These are phyloP conservation scores for Prunus dulcis DNA, from an alignment of 306 rosid species.

Conservation along the genomic window DNA sequence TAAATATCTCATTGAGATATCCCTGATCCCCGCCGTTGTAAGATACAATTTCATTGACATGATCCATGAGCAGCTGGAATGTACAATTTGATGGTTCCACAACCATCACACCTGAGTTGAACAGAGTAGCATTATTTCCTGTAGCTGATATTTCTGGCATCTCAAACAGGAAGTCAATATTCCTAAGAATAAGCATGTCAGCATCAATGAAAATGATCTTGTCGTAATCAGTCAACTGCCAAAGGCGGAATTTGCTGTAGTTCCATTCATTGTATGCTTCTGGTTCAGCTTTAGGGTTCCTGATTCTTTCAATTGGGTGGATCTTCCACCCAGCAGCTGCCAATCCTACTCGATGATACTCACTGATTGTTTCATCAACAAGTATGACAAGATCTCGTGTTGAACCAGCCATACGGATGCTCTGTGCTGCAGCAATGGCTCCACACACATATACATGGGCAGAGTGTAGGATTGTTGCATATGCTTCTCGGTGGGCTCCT, in stretches of 20 bases:
- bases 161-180: slow-evolving; percentile 76
- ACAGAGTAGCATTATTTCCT: slow-evolving; percentile 85
- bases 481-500: slow-evolving; percentile 59
- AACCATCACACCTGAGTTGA: slow-evolving; percentile 98
- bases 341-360: slow-evolving; percentile 81
- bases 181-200: slow-evolving; percentile 74
- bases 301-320: slow-evolving; percentile 71
- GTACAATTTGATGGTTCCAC: slow-evolving; percentile 95
- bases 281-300: slow-evolving; percentile 94
- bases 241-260: slow-evolving; percentile 92
- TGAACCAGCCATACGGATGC: slow-evolving; percentile 89
- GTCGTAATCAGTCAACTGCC: slow-evolving; percentile 94
- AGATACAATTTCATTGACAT: slow-evolving; percentile 75
- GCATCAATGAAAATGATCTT: slow-evolving; percentile 95
- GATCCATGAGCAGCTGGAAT: slow-evolving; percentile 77
- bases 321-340: slow-evolving; percentile 97
- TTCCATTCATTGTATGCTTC: slow-evolving; percentile 98
- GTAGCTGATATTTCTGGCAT: slow-evolving; percentile 94
- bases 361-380: slow-evolving; percentile 79
- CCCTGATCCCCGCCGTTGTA: slow-evolving; percentile 99
- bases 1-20: slow-evolving; percentile 78
- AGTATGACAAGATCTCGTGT: slow-evolving; percentile 85
- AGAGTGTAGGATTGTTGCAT: slow-evolving; percentile 92
- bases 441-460: slow-evolving; percentile 94
- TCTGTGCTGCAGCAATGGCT: slow-evolving; percentile 93